Base-by-base conservation (phyloP, 176 grass and related monocot genomes). In the Calamus simplicifolius region DNA sequence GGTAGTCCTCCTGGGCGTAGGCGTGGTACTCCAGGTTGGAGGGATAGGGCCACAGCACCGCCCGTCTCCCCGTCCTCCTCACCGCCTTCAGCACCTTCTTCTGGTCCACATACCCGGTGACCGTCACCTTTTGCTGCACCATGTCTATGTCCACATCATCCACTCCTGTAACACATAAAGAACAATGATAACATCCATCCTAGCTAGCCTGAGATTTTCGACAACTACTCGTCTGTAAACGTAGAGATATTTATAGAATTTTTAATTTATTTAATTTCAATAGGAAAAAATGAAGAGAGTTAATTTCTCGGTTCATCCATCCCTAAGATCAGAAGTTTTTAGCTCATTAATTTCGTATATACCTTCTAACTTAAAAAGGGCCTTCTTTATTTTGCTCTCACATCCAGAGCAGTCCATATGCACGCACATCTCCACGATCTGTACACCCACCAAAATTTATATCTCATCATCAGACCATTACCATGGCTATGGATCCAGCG, bases 391-490 rank as follows among this genome's bases (percentile, higher is more conserved):
- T 29, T 87, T 96, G 57, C 29, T 77, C 61, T 85, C 86, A 61
- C 91, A 96, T 18, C 87, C 91, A 43, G 73, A 59, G 58, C 91
- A 96, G 78, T 90, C 86, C 48, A 90, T 78, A 62, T 75, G 83
- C 71, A 87, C 73, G 49, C 73, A 82, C 77, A 96, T 54, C 78
- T 90, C 91, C 50, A 95, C 74, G 51, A 85, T 77, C 83, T 96
- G 57, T 76, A 71, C 13, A 2, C 12, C 25, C 43, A 12, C 18
- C 6, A 14, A 56, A 29, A 26, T 19, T 13, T 3, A 82, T 6
- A 17, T 35, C 30, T 27, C 50, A 54, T 27, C 50, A 54, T 10
- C 16, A 27, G 29, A 43, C 50, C 13, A 3, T 23, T 6, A 53
- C 10, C 4, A 49, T 29, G 49, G 6, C 16, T 21, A 18, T 55